Evolutionary conservation across 1,284 basidiomycete genomes (phyloP).

Genomic region (Marasmius oreades): DNA sequence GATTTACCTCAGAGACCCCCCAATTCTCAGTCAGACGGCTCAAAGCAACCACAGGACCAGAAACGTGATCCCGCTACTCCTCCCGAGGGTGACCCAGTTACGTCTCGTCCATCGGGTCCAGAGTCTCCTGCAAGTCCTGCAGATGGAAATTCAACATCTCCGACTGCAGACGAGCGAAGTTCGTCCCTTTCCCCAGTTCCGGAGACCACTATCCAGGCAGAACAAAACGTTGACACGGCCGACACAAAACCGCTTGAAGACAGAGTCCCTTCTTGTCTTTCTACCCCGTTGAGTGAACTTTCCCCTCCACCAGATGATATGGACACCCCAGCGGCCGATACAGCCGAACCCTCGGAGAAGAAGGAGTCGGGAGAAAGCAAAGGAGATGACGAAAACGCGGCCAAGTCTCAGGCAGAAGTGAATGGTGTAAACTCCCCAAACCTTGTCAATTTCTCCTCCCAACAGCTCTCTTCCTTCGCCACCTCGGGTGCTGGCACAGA

Average conservation of each 20-base stretch:
- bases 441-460: conserved; percentile 2
- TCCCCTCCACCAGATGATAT: conserved; percentile 55
- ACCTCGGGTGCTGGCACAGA: not conserved
- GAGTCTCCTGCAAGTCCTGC: conserved; percentile 25
- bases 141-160: conserved; percentile 22
- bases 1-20: not conserved
- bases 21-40: conserved; percentile 1
- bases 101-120: conserved; percentile 13
- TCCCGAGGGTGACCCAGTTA: not conserved
- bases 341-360: conserved; percentile 20
- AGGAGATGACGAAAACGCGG: conserved; percentile 18
- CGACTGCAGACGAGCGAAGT: conserved; percentile 31
- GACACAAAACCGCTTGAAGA: conserved; percentile 20
- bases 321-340: conserved; percentile 27
- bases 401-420: conserved; percentile 1
- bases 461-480: not conserved
- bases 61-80: not conserved
- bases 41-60: not conserved
- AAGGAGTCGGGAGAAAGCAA: conserved; percentile 24
- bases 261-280: conserved; percentile 40
- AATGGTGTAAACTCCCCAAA: conserved; percentile 1
- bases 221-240: conserved; percentile 16
- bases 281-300: conserved; percentile 68
- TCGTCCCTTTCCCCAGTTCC: conserved; percentile 55
- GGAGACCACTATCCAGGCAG: conserved; percentile 28